phyloP scores from a whole-genome alignment of 805 yeast genomes.

The Starmerella stellata region DNA sequence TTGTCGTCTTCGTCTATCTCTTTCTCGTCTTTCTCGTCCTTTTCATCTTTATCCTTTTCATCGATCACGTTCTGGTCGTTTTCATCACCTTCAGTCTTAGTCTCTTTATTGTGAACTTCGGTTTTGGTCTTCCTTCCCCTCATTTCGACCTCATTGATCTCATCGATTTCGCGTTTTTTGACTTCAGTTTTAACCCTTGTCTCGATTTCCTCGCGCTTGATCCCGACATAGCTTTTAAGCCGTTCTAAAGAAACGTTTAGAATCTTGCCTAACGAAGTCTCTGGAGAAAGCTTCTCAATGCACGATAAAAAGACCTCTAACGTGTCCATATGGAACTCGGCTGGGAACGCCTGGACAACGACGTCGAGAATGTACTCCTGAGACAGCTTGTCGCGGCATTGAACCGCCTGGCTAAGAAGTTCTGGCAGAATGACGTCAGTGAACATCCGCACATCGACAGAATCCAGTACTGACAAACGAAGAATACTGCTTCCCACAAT shows the following conservation, averaged over 20 bases:
- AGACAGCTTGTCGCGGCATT: conserved; percentile 79
- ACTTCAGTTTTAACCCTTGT: background rate
- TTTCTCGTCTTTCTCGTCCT: conserved; percentile 7
- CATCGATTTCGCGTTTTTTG: background rate
- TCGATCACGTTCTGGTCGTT: conserved; percentile 8
- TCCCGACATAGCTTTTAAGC: conserved; percentile 1
- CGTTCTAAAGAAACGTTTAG: conserved; percentile 57
- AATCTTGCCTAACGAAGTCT: conserved; percentile 48
- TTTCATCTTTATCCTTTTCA: conserved; percentile 6
- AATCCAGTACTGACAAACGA: conserved; percentile 65
- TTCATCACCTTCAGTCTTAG: background rate
- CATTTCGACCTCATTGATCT: too few species aligned
- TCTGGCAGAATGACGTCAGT: conserved; percentile 50
- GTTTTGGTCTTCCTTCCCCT: too few species aligned
- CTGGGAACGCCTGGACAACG: conserved; percentile 85
- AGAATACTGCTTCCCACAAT: conserved; percentile 86
- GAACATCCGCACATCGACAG: conserved; percentile 33
- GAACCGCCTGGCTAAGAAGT: conserved; percentile 74
- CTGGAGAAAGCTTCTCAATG: conserved; percentile 47
- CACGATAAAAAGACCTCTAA: conserved; percentile 49
- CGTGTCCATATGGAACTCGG: conserved; percentile 67
- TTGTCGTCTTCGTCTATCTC: conserved; percentile 5
- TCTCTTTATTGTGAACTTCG: too few species aligned
- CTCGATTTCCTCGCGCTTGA: background rate
- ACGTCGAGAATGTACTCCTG: conserved; percentile 86